phyloP scores from a whole-genome alignment of 2,329 filamentous ascomycete genomes.

The Neopestalotiopsis sp. region DNA sequence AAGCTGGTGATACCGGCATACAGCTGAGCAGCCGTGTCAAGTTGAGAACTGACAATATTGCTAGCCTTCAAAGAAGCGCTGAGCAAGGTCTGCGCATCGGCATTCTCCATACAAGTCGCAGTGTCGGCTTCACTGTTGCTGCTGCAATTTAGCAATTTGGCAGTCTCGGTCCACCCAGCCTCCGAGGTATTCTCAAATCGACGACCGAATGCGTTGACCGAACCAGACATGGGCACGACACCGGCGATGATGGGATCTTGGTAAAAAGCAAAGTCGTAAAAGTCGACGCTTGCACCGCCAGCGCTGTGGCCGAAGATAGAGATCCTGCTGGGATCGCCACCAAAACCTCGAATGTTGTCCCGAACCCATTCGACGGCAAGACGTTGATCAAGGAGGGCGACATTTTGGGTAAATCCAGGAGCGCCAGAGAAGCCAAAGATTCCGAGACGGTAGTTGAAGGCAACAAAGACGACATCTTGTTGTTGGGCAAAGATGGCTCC shows the following conservation, averaged over 20 bases:
- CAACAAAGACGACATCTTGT: slow-evolving; percentile 41
- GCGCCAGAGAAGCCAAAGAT: slow-evolving; percentile 27
- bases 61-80: neutral
- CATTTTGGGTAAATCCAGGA: slow-evolving; percentile 36
- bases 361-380: slow-evolving; percentile 50
- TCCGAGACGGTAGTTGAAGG: slow-evolving; percentile 30
- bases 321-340: slow-evolving; percentile 44
- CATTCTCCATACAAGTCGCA: neutral
- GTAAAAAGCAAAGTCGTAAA: neutral
- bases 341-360: slow-evolving; percentile 48
- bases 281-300: slow-evolving; percentile 41
- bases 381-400: slow-evolving; percentile 52
- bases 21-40: neutral
- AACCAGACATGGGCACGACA: neutral
- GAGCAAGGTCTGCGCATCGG: neutral
- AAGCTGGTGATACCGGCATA: slow-evolving; percentile 1
- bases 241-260: slow-evolving; percentile 3
- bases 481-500: slow-evolving; percentile 33
- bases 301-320: slow-evolving; percentile 47
- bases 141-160: neutral
- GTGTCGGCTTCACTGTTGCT: neutral
- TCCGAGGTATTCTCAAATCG: neutral
- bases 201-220: slow-evolving; percentile 39
- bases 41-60: neutral
- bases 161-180: neutral